Conservation (phyloP, 495 filamentous ascomycete genomes). For the Penicillium subrubescens region DNA sequence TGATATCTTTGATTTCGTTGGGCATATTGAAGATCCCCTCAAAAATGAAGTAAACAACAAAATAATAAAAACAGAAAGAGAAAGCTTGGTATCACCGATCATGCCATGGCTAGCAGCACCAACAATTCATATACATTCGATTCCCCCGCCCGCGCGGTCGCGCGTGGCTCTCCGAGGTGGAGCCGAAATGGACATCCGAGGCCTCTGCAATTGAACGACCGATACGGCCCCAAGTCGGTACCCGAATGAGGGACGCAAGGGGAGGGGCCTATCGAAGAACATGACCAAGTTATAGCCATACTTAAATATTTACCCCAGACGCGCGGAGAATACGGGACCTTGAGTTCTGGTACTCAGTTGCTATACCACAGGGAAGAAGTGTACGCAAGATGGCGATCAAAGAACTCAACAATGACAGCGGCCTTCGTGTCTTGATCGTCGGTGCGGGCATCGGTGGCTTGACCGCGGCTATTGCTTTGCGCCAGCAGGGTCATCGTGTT, state of each 20-base stretch:
- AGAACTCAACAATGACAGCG: conserved; percentile 15
- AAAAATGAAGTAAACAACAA: neutral
- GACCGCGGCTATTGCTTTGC: conserved; percentile 54
- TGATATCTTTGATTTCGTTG: conserved; percentile 43
- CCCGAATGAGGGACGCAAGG: neutral
- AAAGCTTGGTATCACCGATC: neutral
- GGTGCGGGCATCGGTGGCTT: conserved; percentile 61
- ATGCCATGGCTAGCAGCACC: neutral
- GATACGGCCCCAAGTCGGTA: neutral
- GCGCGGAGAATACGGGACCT: neutral
- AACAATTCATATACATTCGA: conserved; percentile 15
- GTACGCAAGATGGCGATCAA: conserved; percentile 16
- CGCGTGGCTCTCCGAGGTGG: conserved; percentile 21
- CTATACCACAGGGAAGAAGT: neutral
- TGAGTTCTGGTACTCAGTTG: neutral
- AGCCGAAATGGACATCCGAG: conserved; percentile 34
- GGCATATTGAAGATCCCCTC: conserved; percentile 31
- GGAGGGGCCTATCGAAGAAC: neutral
- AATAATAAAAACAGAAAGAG: neutral
- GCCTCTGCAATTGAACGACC: neutral
- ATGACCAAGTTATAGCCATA: neutral
- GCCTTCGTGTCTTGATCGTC: conserved; percentile 50
- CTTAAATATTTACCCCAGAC: conserved; percentile 6
- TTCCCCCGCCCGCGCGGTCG: conserved; percentile 13
- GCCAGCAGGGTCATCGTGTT: conserved; percentile 57